Evolutionary conservation across 306 rosid species (phyloP).

Genomic region (Corylus americana): DNA sequence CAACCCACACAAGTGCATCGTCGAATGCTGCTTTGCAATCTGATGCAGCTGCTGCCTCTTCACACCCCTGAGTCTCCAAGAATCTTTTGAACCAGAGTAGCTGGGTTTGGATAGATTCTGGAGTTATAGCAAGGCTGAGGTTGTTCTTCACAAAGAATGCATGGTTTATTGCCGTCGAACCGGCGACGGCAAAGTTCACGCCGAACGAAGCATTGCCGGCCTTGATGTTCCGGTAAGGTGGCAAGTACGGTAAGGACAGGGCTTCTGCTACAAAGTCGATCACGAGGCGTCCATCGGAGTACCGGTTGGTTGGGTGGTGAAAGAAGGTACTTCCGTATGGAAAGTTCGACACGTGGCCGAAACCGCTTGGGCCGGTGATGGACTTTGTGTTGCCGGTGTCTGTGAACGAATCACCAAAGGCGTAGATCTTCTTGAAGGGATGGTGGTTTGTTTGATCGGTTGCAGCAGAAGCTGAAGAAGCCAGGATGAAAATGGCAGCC

Average conservation of each 20-base stretch:
- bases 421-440: slow-evolving; percentile 72
- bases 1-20: slow-evolving; percentile 83
- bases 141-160: slow-evolving; percentile 74
- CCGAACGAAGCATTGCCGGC: slow-evolving; percentile 44
- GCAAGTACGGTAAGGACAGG: slow-evolving; percentile 64
- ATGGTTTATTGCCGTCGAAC: slow-evolving; percentile 82
- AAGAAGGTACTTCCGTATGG: slow-evolving; percentile 86
- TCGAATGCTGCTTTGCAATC: slow-evolving; percentile 46
- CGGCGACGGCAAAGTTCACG: slow-evolving; percentile 89
- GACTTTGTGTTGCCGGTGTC: slow-evolving; percentile 92
- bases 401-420: slow-evolving; percentile 91
- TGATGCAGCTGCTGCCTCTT: slow-evolving; percentile 26
- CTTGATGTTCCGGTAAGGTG: slow-evolving; percentile 50
- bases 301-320: slow-evolving; percentile 80
- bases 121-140: slow-evolving; percentile 65
- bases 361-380: slow-evolving; percentile 68
- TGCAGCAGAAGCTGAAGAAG: slow-evolving; percentile 21
- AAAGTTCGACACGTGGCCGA: slow-evolving; percentile 69
- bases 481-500: slow-evolving; percentile 34
- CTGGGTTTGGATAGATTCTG: slow-evolving; percentile 77
- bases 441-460: slow-evolving; percentile 22
- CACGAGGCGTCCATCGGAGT: slow-evolving; percentile 88
- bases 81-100: slow-evolving; percentile 70
- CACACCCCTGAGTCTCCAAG: slow-evolving; percentile 50
- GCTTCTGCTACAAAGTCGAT: slow-evolving; percentile 81